Base-by-base conservation (phyloP, 2,329 filamentous ascomycete species). In the Hirsutella minnesotensis region DNA sequence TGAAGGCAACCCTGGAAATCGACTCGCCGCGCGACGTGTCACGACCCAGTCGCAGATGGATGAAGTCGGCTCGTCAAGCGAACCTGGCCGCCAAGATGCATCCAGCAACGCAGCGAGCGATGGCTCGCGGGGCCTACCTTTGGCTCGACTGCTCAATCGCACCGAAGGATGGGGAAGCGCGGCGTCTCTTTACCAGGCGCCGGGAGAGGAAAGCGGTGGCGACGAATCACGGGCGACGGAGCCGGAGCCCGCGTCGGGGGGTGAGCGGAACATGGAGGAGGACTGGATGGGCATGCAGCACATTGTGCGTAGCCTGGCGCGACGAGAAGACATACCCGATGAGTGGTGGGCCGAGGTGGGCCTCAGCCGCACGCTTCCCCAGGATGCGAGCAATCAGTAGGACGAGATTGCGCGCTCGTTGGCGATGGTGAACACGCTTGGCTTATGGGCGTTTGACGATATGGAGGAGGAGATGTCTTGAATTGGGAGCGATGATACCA, bases 311-410 rank as follows among this genome's bases (percentile, higher is more conserved):
- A 73, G 77, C 36, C 69, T 94, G 43, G 77, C 81, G 29, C 72
- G 75, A 16, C 69, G 84, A 20, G 75, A 86, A 54, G 83, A 89
- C 52, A 82, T 92, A 42, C 83, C 85, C 0, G 85, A 92, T 47
- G 80, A 86, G 49, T 89, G 83, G 79, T 94, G 86, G 86, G 76
- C 77, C 45, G 73, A 77, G 53, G 80, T 73, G 45, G 82, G 82
- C 35, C 69, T 86, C 49, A 79, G 70, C 53, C 74, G 79, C 48
- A 80, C 70, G 13, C 61, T 77, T 43, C 55, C 56, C 30, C 56
- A 51, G 39, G 57, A 58, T 43, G 48, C 44, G 41, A 35, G 38
- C 20, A 39, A 34, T 36, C 38, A 37, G 22, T 44, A 44, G 43
- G 16, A 18, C 33, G 33, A 35, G 33, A 9, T 16, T 5, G 15